Base-by-base conservation (phyloP, 1,139 yeast genomes). In the Taphrina populina region DNA sequence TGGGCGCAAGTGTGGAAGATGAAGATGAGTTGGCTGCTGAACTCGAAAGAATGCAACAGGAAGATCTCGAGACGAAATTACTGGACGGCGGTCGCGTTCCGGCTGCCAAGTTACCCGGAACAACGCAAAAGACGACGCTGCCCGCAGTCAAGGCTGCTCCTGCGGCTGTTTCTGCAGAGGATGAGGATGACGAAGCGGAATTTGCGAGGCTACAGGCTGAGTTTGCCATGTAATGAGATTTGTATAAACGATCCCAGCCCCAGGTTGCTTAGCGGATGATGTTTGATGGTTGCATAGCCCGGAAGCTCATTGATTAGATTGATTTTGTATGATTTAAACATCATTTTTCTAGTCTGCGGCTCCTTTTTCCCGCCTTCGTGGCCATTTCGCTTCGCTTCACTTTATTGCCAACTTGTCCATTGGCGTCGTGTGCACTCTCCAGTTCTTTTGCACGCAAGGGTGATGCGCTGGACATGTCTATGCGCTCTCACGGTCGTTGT, bases 1-100 rank as follows among this genome's bases (percentile, higher is more conserved):
- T 90, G 57, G 78, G 81, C 52, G 95, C 87, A 59, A 78, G 76
- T 59, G 77, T 79, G 23, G 82, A 82, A 60, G 90, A 83, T 63
- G 79, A 81, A 53, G 88, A 83, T 64, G 94, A 84, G 65, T 88
- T 88, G 63, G 96, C 90, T 70, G 96, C 88, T 64, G 98, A 92
- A 71, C 79, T 92, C 70, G 95, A 88, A 59, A 84, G 82, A 60
- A 76, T 88, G 65, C 90, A 88, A 70, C 90, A 84, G 68, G 96
- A 88, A 71, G 86, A 83, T 59, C 71, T 79, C 47, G 82, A 80
- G 67, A 79, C 72, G 68, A 81, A 74, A 71, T 74, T 79, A 70
- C 72, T 78, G 56, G 73, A 74, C 58, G 78, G 78, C 15, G 76
- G 76, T 24, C 66, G 68, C 30, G 72, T 71, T 7, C 77, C 77